Evolutionary conservation across 352 stramenopile species (phyloP), one percentile per base, ranked within the genome.

Genomic region (Bremia lactucae): DNA sequence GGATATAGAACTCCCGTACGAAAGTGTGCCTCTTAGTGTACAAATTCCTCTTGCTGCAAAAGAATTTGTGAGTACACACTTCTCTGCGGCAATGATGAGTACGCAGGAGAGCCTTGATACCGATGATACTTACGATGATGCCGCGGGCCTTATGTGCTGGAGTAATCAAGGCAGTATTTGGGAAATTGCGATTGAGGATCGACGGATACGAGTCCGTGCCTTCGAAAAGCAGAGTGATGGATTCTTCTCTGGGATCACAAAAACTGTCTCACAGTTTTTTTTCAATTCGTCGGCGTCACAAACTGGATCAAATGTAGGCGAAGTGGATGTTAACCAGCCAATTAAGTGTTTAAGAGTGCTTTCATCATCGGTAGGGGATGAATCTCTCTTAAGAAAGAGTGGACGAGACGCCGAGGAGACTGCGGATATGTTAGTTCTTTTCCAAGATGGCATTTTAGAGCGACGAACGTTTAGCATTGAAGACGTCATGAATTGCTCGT

Each of bases 201-300:
- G 73, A 16, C 71, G 76, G n/a, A 77, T 89, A 45, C 76, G 76
- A 33, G 72, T 87, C 21, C 71, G 76, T 16, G 53, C 65, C 14
- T 83, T 89, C 26, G 76, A 89, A 46, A 82, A 80, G 24, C 68
- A 78, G 22, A 72, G 70, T 18, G 52, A 43, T 9, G 73, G 76
- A 3, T 84, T 89, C 36, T 50, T 89, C 19, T 73, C 73, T 0
- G 73, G 76, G 0, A 49, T 87, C 14, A 84, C 73, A 29, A 85
- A 79, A 49, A 81, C 76, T 0, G 73, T 89, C 19, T 78, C 72
- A 31, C 68, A 79, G 45, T 89, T 89, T 50, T 87, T 89, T 55
- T 86, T 86, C 20, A 62, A 68, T 2, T 76, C 54, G 0, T 45
- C 59, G 0, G 40, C 55, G 2, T 62, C 70, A 7, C 59, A 46